Evolutionary conservation across 257 asterid genomes (phyloP).

Genomic region (Paraleonurus japonicus): DNA sequence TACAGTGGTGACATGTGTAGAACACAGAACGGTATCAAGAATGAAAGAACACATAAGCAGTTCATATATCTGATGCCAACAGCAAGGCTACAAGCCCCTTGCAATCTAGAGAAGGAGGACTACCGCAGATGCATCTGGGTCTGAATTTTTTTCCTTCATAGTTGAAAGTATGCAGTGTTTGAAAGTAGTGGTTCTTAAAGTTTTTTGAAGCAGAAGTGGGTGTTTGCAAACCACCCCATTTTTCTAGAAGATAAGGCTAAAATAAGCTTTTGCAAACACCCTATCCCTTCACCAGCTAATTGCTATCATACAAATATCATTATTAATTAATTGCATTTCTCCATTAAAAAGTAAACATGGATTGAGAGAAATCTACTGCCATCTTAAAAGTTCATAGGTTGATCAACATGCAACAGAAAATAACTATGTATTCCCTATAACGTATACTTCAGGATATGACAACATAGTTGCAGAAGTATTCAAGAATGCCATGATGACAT

Average conservation of each 20-base stretch:
- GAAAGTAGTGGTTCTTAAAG: background rate
- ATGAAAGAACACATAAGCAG: background rate
- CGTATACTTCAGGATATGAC: slow-evolving; percentile 2
- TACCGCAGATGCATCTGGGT: background rate
- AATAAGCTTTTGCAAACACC: background rate
- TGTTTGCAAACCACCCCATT: background rate
- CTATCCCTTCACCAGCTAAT: background rate
- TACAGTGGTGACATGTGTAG: background rate
- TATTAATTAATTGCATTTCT: background rate
- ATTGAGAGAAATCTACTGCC: background rate
- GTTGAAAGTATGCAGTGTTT: background rate
- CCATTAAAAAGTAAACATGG: background rate
- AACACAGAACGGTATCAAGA: background rate
- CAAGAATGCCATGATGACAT: background rate
- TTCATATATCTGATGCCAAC: background rate
- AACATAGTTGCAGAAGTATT: background rate
- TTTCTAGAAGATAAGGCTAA: background rate
- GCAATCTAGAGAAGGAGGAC: background rate
- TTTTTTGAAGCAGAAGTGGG: background rate
- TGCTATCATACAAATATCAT: background rate
- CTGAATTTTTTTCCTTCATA: background rate
- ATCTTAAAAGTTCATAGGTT: background rate
- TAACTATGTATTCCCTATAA: background rate
- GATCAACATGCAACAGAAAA: background rate
- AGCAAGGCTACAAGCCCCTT: background rate